These are phyloP conservation scores for Moniliophthora roreri DNA, from an alignment of 1,284 basidiomycete species.

Conservation along the genomic window DNA sequence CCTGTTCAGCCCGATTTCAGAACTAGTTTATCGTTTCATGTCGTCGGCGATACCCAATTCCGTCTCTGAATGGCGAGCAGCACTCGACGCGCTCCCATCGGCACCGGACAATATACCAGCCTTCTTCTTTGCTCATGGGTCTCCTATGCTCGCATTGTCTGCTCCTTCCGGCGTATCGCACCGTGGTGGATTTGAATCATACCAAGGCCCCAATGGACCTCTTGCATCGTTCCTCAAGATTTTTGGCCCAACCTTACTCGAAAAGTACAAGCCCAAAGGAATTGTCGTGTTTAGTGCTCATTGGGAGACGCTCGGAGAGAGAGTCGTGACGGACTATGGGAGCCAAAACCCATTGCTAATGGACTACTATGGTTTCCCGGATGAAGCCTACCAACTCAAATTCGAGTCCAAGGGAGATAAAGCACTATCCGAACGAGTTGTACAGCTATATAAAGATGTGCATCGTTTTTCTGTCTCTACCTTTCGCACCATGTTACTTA, in stretches of 20 bases:
- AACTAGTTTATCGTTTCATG: too few relatives aligned
- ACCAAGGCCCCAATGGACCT: constrained; percentile 51
- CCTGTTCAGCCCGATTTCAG: too few relatives aligned
- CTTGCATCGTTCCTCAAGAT: constrained; percentile 63
- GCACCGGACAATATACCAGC: constrained; percentile 64
- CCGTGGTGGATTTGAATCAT: constrained; percentile 25
- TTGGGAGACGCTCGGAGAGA: constrained; percentile 66
- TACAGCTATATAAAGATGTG: constrained; percentile 59
- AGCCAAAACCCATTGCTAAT: constrained; percentile 70
- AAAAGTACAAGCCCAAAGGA: constrained; percentile 73
- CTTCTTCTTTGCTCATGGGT: constrained; percentile 78
- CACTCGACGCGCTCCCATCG: constrained; percentile 58
- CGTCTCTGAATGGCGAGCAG: constrained; percentile 48
- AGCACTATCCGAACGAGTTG: constrained; percentile 53
- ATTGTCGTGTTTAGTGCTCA: constrained; percentile 82
- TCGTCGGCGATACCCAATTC: too few relatives aligned
- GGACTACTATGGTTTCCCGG: constrained; percentile 72
- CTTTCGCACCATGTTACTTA: constrained; percentile 2
- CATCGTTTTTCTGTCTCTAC: constrained; percentile 7
- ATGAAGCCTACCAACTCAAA: constrained; percentile 58
- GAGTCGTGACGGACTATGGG: constrained; percentile 70
- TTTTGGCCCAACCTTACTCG: constrained; percentile 64
- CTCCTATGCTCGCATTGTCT: constrained; percentile 52
- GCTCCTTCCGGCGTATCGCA: constrained; percentile 15
- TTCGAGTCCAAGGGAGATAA: constrained; percentile 68